Conservation (phyloP, 1,284 basidiomycete genomes). For the Meira miltonrushii region DNA sequence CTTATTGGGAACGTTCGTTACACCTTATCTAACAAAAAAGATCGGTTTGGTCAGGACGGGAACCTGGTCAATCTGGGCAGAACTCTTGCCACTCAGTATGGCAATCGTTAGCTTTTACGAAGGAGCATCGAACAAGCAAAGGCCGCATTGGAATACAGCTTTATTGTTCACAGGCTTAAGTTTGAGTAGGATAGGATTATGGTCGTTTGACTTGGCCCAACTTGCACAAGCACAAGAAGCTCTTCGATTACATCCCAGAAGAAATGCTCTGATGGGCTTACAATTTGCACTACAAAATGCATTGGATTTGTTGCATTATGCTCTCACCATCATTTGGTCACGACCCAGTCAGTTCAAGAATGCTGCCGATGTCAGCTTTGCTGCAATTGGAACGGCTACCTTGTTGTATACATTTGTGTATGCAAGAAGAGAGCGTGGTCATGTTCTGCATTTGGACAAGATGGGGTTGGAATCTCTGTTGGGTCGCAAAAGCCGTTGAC, state of each 20-base stretch:
- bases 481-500: not conserved
- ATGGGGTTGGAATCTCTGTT: not conserved
- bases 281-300: slow-evolving; percentile 35
- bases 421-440: slow-evolving; percentile 34
- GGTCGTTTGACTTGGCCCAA: slow-evolving; percentile 60
- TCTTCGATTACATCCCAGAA: slow-evolving; percentile 23
- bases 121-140: slow-evolving; percentile 20
- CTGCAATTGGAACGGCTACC: slow-evolving; percentile 27
- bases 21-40: slow-evolving; percentile 55
- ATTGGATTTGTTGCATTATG: slow-evolving; percentile 31
- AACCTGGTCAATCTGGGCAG: slow-evolving; percentile 44
- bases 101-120: slow-evolving; percentile 27
- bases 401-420: slow-evolving; percentile 35
- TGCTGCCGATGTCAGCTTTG: slow-evolving; percentile 30
- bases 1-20: slow-evolving; percentile 56
- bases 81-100: slow-evolving; percentile 27
- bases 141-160: slow-evolving; percentile 32
- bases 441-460: slow-evolving; percentile 35
- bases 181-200: slow-evolving; percentile 58
- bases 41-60: slow-evolving; percentile 58
- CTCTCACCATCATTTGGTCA: slow-evolving; percentile 33
- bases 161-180: slow-evolving; percentile 55
- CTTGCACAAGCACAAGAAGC: slow-evolving; percentile 54
- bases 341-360: slow-evolving; percentile 33
- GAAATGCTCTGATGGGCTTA: slow-evolving; percentile 33